Evolutionary conservation across 805 yeast genomes (phyloP).

Genomic region (Torulaspora delbrueckii): DNA sequence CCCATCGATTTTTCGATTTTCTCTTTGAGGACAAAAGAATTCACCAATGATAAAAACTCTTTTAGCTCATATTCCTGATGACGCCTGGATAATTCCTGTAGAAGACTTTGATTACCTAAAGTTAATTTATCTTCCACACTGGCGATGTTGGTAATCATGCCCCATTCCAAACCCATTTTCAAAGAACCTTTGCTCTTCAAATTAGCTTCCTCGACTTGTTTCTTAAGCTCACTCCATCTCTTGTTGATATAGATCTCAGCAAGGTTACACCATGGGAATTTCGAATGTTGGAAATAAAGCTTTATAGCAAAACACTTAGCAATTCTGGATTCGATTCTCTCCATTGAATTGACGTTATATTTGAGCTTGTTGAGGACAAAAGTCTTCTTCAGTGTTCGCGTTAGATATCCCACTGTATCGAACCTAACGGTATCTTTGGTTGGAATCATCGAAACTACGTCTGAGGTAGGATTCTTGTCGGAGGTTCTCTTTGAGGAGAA

Average conservation of each 20-base stretch:
- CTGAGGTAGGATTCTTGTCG: constrained; percentile 2
- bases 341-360: constrained; percentile 18
- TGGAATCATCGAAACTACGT: constrained; percentile 8
- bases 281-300: constrained; percentile 13
- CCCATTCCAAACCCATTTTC: constrained; percentile 24
- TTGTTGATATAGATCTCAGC: constrained; percentile 10
- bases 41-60: constrained; percentile 17
- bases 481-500: not conserved
- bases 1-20: constrained; percentile 10
- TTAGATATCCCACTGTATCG: constrained; percentile 9
- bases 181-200: constrained; percentile 28
- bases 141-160: constrained; percentile 26
- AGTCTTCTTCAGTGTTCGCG: constrained; percentile 19
- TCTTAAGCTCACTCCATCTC: constrained; percentile 20
- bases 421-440: constrained; percentile 19
- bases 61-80: constrained; percentile 15
- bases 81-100: constrained; percentile 17
- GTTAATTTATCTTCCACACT: constrained; percentile 25
- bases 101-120: constrained; percentile 25
- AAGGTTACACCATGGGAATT: constrained; percentile 17
- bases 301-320: constrained; percentile 27
- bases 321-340: constrained; percentile 19
- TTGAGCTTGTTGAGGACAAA: constrained; percentile 18
- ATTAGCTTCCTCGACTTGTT: constrained; percentile 20
- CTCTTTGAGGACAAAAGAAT: constrained; percentile 11